These are phyloP conservation scores for Mollisia scopiformis DNA, from an alignment of 2,329 filamentous ascomycete species.

Conservation along the genomic window DNA sequence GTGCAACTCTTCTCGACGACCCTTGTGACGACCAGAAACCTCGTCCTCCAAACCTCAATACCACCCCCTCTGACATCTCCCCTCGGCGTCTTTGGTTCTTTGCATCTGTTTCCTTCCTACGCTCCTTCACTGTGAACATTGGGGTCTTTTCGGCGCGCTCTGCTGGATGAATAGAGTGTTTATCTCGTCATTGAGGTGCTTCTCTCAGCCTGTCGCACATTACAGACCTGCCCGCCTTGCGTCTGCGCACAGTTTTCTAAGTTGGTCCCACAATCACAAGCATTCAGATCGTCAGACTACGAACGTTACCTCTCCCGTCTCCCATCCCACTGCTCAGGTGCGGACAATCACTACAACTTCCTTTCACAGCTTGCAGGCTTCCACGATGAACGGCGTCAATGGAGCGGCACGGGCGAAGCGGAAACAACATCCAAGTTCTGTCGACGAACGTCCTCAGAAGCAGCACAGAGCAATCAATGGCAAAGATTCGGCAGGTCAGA, in stretches of 20 bases:
- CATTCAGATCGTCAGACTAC: not conserved
- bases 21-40: not conserved
- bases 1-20: not conserved
- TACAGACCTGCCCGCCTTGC: conserved; percentile 13
- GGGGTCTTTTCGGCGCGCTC: conserved; percentile 7
- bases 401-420: conserved; percentile 34
- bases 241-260: conserved; percentile 2
- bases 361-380: conserved; percentile 8
- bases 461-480: conserved; percentile 37
- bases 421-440: conserved; percentile 34
- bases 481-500: conserved; percentile 38
- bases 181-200: conserved; percentile 35
- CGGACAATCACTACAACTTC: conserved; percentile 3
- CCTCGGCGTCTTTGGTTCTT: conserved; percentile 3
- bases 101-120: conserved; percentile 14
- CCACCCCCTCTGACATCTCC: conserved; percentile 3
- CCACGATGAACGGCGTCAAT: conserved; percentile 34
- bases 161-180: conserved; percentile 38
- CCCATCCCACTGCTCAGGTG: not conserved
- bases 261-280: not conserved
- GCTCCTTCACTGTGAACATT: conserved; percentile 22
- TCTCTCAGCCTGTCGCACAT: conserved; percentile 28
- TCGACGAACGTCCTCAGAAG: conserved; percentile 36
- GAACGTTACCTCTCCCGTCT: not conserved
- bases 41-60: not conserved